Conservation (phyloP, 371 early-diverging fungal genomes). For the Chytridium lagenaria region DNA sequence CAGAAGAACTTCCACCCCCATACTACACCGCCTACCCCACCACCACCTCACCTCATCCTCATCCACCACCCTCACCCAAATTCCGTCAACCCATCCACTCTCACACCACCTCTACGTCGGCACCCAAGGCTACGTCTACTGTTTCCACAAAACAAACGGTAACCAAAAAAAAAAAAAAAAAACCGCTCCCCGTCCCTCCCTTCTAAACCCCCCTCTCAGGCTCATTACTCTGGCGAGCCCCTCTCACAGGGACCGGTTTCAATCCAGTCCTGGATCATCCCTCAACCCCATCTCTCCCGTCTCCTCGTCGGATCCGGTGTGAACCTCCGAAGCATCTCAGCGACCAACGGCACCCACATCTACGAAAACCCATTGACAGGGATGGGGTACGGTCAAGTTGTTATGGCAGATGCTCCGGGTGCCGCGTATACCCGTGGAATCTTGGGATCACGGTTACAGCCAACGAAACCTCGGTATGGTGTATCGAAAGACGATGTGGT, state of each 20-base stretch:
- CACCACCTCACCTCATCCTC: neutral
- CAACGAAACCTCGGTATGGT: neutral
- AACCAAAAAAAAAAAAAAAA: too few relatives aligned
- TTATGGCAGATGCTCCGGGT: slow-evolving; percentile 8
- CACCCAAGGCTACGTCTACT: neutral
- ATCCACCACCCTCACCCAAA: neutral
- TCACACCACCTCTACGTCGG: slow-evolving; percentile 13
- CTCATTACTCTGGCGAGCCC: neutral
- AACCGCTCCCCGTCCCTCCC: too few relatives aligned
- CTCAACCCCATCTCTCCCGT: neutral
- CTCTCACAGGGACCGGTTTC: slow-evolving; percentile 2
- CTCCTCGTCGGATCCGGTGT: slow-evolving; percentile 16
- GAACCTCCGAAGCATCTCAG: slow-evolving; percentile 26
- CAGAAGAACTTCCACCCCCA: slow-evolving; percentile 1
- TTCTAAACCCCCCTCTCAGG: too few relatives aligned
- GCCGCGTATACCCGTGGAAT: neutral
- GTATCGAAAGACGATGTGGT: slow-evolving; percentile 10
- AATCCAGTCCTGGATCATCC: neutral
- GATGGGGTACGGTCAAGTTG: slow-evolving; percentile 13
- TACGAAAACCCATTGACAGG: slow-evolving; percentile 26
- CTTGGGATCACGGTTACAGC: neutral
- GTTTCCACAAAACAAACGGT: slow-evolving; percentile 1
- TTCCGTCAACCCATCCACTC: neutral
- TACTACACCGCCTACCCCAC: slow-evolving; percentile 10
- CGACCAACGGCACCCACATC: slow-evolving; percentile 1